phyloP scores from a whole-genome alignment of 352 stramenopile species.

The Chrysophaeum taylorii region DNA sequence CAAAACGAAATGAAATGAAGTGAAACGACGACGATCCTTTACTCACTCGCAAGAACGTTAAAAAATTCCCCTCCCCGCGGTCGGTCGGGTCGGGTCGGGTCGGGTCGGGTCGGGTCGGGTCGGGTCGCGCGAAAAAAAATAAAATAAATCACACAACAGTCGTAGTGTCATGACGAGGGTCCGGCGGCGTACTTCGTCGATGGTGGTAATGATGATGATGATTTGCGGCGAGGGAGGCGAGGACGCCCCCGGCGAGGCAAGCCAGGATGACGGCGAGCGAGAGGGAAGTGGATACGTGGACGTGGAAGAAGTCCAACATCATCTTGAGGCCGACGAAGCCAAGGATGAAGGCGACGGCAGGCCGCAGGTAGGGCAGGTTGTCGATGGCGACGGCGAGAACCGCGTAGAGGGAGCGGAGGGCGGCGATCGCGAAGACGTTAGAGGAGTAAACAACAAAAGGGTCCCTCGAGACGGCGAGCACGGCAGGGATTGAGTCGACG shows the following conservation, averaged over 20 bases:
- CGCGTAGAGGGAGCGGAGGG: conserved; percentile 42
- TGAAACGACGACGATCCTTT: too few species aligned
- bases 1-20: too few species aligned
- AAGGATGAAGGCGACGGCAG: conserved; percentile 39
- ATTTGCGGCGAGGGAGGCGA: neutral
- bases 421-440: conserved; percentile 49
- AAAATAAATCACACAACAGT: too few species aligned
- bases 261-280: neutral
- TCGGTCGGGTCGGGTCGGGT: too few species aligned
- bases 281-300: neutral
- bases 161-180: too few species aligned
- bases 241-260: neutral
- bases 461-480: conserved; percentile 45
- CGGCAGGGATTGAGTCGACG: conserved; percentile 37
- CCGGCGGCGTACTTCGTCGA: too few species aligned
- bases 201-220: neutral
- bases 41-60: too few species aligned
- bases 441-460: conserved; percentile 48
- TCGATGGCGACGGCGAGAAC: conserved; percentile 38
- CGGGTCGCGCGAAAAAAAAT: too few species aligned
- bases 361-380: conserved; percentile 27
- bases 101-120: too few species aligned
- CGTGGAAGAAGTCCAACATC: conserved; percentile 36
- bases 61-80: too few species aligned
- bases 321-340: conserved; percentile 46